Evolutionary conservation across 208 protist species (phyloP), one percentile per base, ranked within the genome.

Genomic region (Trypanosoma theileri): DNA sequence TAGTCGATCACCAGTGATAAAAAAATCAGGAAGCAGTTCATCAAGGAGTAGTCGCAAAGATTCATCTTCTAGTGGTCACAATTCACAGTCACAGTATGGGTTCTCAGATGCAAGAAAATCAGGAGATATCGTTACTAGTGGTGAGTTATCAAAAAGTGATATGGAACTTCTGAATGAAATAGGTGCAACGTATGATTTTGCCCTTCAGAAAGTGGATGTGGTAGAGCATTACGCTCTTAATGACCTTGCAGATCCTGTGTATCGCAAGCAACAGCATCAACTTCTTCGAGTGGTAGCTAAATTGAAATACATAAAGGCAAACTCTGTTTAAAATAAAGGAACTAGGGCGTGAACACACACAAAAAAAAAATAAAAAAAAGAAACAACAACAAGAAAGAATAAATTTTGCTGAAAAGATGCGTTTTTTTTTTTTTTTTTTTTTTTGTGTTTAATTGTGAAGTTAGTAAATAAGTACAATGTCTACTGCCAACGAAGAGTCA

Each of bases 201-300:
- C 71, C 14, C 24, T 63, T 21, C 28, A 76, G 28, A 44, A 76
- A 16, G 71, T 76, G 58, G 28, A 50, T 53, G 56, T 71, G 46
- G n/a, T 76, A 0, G 71, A 76, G 42, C 71, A 46, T 3, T 76
- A 76, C 42, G 71, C 71, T 17, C 17, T 64, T 3, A 70, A 71
- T 24, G 63, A 76, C 0, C 63, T 76, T 17, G 14, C 50, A 31
- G 63, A 70, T 45, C 61, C 61, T 3, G 56, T 59, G 2, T 76
- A 56, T 28, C 62, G 63, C 10, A 58, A 61, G 22, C 61, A 70
- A 22, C 35, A 66, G 45, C 54, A 68, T 17, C 57, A 59, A n/a
- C 41, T 76, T 13, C 24, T 76, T 6, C 45, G 40, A 26, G 35
- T 76, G 6, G 41, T 76, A 48, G 45, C n/a, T 11, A 76, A 76